Evolutionary conservation across 2,329 filamentous ascomycete genomes (phyloP), one percentile per base, ranked within the genome.

Genomic region (Escovopsis sp.): DNA sequence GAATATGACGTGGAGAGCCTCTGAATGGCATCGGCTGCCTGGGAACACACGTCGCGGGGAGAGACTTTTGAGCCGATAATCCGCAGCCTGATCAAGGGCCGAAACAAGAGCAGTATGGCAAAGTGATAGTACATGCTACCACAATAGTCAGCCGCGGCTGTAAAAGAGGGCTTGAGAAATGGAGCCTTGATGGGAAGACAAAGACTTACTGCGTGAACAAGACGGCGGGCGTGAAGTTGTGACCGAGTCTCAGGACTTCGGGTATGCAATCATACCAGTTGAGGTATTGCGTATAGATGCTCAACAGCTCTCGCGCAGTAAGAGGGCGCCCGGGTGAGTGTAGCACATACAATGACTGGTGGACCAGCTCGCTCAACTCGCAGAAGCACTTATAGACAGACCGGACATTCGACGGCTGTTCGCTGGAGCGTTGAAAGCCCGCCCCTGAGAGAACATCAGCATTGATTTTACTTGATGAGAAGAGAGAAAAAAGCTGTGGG

Each of bases 181-280:
- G n/a, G 18, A 23, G 6, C 23, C 23, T 2, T 3, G 23, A 3
- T 23, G 42, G 32, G 12, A 32, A 7, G 3, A 26, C 7, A 12
- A 12, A 11, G 28, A 53, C 82, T 67, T 65, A 85, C 82, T 86
- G 82, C 33, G 82, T 72, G 47, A 83, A 80, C 18, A 87, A 61
- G 33, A 85, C 80, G 38, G 83, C 77, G 10, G 82, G 81, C 3
- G 81, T 80, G 41, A 82, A 82, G 49, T 80, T 82, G 46, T 81
- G 72, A 2, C 77, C 76, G 3, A 85, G 58, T 19, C 72, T 67
- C 40, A 86, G 63, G 2, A 75, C 70, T 45, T 75, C 69, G 0
- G 82, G 82, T 45, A 87, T 72, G 26, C 64, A 66, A 44, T 75
- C 73, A 55, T 85, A 85, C 82, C 82, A 87, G 41, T 75, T 71